A percentile compares a stretch with the other conserved stretches of the same genome.
Conservation (phyloP, 345 rosid species). For the Eucalyptus polybractea region DNA sequence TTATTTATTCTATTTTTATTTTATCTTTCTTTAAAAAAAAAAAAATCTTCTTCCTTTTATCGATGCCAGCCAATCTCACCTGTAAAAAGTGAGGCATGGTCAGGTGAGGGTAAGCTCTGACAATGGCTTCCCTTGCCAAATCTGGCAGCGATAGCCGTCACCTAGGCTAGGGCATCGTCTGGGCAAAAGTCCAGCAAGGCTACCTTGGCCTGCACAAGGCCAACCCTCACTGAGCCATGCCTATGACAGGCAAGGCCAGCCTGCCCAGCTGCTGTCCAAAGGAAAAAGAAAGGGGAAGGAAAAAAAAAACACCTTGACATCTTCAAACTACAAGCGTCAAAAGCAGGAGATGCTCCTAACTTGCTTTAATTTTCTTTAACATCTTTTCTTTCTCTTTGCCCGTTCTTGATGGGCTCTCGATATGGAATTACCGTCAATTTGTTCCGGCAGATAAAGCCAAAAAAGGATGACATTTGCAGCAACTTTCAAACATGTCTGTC, state of each 20-base stretch:
- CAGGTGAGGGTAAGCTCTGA: fast-evolving
- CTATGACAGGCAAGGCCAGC: fast-evolving
- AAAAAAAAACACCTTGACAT: not conserved
- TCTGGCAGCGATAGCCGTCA: fast-evolving
- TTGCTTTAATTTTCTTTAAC: not conserved
- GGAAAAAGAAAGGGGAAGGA: no score
- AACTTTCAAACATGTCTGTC: not conserved
- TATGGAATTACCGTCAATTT: not conserved
- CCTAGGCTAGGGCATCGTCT: no score
- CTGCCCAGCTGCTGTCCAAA: no score
- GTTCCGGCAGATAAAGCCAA: not conserved
- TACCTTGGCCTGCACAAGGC: no score
- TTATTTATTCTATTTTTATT: no score
- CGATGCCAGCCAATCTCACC: no score
- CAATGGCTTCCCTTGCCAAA: no score
- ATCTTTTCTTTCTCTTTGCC: not conserved
- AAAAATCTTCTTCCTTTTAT: fast-evolving
- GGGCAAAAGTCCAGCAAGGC: no score
- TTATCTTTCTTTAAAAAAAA: no score
- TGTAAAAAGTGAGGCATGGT: no score
- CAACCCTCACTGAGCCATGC: no score
- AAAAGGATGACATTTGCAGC: not conserved
- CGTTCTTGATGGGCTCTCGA: not conserved
- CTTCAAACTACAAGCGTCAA: not conserved
- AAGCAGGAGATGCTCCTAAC: not conserved